Conservation (phyloP, 2,329 filamentous ascomycete genomes). For the Nakataea oryzae region DNA sequence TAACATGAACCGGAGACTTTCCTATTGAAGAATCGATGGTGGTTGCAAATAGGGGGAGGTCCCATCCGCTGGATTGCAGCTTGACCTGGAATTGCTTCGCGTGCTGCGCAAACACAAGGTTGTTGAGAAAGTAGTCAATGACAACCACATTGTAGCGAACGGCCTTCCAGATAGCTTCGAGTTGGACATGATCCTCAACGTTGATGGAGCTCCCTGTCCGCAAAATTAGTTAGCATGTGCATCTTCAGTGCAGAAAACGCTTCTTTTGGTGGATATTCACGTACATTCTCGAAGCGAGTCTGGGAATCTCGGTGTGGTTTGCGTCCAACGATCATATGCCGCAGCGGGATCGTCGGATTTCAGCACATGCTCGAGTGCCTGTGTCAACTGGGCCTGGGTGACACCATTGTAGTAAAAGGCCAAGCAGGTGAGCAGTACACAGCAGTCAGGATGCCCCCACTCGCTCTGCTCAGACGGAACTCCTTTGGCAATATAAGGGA, state of each 20-base stretch:
- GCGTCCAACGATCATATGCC: slow-evolving; percentile 42
- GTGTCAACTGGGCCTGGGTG: slow-evolving; percentile 31
- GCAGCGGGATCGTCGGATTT: slow-evolving; percentile 44
- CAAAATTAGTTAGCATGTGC: background rate
- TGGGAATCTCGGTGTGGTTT: slow-evolving; percentile 28
- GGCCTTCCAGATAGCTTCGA: slow-evolving; percentile 36
- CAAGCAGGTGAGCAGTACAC: slow-evolving; percentile 54
- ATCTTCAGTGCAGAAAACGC: background rate
- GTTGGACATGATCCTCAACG: slow-evolving; percentile 41
- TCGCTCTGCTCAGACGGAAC: slow-evolving; percentile 51
- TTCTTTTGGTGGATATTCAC: background rate
- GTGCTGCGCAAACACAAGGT: slow-evolving; percentile 54
- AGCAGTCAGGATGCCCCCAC: slow-evolving; percentile 58
- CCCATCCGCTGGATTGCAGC: slow-evolving; percentile 57
- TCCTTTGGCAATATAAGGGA: slow-evolving; percentile 59
- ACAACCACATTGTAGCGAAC: slow-evolving; percentile 37
- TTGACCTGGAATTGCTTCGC: slow-evolving; percentile 56
- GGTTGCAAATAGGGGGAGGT: slow-evolving; percentile 39
- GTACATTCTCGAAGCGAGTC: slow-evolving; percentile 33
- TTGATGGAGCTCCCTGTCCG: slow-evolving; percentile 44
- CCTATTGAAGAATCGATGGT: slow-evolving; percentile 3
- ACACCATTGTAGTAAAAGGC: slow-evolving; percentile 58
- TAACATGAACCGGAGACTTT: slow-evolving; percentile 6
- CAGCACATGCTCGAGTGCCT: slow-evolving; percentile 37
- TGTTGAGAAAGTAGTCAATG: slow-evolving; percentile 51